Conservation (phyloP, 441 rosid species). For the Macaranga tanarius region DNA sequence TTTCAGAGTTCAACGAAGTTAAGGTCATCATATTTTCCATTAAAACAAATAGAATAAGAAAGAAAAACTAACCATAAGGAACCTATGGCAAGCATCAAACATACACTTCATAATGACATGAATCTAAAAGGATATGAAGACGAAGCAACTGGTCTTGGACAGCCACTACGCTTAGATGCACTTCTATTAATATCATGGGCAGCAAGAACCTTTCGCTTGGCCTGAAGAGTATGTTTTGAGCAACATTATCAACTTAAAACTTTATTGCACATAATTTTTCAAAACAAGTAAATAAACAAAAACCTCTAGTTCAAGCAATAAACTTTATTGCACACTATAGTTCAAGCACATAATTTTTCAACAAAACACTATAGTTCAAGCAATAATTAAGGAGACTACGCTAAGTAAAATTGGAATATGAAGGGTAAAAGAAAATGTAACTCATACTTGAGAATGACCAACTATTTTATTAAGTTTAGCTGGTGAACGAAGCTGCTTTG, state of each 20-base stretch:
- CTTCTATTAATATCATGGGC: slow-evolving; percentile 53
- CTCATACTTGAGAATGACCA: slow-evolving; percentile 30
- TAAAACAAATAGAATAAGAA: slow-evolving; percentile 13
- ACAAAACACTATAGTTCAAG: background rate
- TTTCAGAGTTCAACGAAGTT: slow-evolving; percentile 62
- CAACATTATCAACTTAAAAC: slow-evolving; percentile 19
- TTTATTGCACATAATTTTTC: slow-evolving; percentile 10
- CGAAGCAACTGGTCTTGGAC: slow-evolving; percentile 53
- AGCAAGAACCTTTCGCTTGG: slow-evolving; percentile 54
- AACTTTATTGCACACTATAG: slow-evolving; percentile 7
- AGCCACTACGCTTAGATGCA: slow-evolving; percentile 68
- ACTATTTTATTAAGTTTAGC: slow-evolving; percentile 43
- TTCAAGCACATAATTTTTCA: too few species aligned
- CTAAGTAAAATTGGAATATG: background rate
- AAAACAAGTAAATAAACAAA: too few species aligned
- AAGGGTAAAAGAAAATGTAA: too few species aligned
- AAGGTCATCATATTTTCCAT: slow-evolving; percentile 48
- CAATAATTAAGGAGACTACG: background rate
- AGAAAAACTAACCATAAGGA: background rate
- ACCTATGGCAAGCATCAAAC: slow-evolving; percentile 11
- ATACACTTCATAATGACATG: background rate
- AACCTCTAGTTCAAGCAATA: too few species aligned
- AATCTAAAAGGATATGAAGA: slow-evolving; percentile 80
- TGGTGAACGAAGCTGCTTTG: slow-evolving; percentile 41
- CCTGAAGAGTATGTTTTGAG: slow-evolving; percentile 40